Conservation (phyloP, 2,329 filamentous ascomycete genomes). For the Exophiala xenobiotica region DNA sequence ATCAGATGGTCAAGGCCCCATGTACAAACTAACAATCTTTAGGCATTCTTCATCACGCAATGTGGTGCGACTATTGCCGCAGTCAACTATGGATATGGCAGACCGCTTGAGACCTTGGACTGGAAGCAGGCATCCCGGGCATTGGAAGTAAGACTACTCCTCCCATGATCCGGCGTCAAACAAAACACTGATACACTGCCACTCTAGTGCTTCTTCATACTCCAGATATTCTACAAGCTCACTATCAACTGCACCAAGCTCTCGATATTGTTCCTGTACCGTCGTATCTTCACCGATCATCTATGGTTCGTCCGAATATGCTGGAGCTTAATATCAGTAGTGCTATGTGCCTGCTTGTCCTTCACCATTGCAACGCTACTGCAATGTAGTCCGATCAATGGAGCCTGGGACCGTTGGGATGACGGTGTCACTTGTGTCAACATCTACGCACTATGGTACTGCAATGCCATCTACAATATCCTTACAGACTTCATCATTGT, state of each 20-base stretch:
- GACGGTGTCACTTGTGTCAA: slow-evolving; percentile 13
- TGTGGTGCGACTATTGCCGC: slow-evolving; percentile 32
- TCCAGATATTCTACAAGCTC: slow-evolving; percentile 56
- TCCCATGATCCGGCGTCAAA: not conserved
- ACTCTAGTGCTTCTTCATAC: slow-evolving; percentile 50
- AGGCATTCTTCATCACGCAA: slow-evolving; percentile 34
- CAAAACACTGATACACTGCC: not conserved
- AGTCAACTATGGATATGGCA: slow-evolving; percentile 36
- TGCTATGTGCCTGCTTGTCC: slow-evolving; percentile 49
- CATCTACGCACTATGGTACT: slow-evolving; percentile 46
- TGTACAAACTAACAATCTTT: not conserved
- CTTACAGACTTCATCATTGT: slow-evolving; percentile 38
- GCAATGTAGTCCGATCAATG: slow-evolving; percentile 51
- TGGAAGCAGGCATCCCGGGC: slow-evolving; percentile 30
- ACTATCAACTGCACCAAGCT: slow-evolving; percentile 55
- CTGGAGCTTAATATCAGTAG: slow-evolving; percentile 43
- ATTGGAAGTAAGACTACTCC: slow-evolving; percentile 12
- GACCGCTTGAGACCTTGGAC: slow-evolving; percentile 26
- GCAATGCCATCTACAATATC: slow-evolving; percentile 45
- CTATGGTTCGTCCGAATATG: slow-evolving; percentile 47
- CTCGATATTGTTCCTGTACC: slow-evolving; percentile 55
- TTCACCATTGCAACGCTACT: slow-evolving; percentile 49
- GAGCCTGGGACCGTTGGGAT: slow-evolving; percentile 45
- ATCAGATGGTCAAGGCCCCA: slow-evolving; percentile 1
- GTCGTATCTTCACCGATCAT: slow-evolving; percentile 52